These are phyloP conservation scores for Dalbergia cochinchinensis DNA, from an alignment of 306 rosid genomes.

Conservation along the genomic window DNA sequence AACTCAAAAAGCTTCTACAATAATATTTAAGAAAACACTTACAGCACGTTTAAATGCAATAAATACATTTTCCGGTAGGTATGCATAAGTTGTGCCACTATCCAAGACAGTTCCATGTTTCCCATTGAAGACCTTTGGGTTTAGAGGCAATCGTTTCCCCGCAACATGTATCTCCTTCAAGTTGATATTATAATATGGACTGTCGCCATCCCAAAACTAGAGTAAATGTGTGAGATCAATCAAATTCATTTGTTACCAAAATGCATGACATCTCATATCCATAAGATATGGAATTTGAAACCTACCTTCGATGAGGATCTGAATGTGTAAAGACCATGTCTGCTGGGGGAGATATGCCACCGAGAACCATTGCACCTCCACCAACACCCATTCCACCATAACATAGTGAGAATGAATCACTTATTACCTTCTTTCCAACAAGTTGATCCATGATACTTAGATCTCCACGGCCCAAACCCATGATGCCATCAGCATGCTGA, in stretches of 20 bases:
- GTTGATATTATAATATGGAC: conserved; percentile 95
- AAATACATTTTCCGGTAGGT: conserved; percentile 83
- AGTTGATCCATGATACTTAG: conserved; percentile 90
- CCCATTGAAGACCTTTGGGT: conserved; percentile 77
- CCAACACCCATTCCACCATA: conserved; percentile 99
- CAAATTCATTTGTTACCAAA: conserved; percentile 68
- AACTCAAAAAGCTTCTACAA: conserved; percentile 15
- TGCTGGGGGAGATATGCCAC: conserved; percentile 76
- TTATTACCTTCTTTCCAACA: conserved; percentile 77
- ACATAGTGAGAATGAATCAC: conserved; percentile 92
- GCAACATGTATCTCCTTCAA: conserved; percentile 93
- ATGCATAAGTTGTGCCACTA: conserved; percentile 97
- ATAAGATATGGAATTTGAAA: conserved; percentile 41
- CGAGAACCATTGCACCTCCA: conserved; percentile 99
- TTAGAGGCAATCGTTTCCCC: conserved; percentile 75
- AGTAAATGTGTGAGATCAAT: conserved; percentile 94
- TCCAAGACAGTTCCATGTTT: conserved; percentile 90
- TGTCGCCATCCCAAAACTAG: conserved; percentile 99
- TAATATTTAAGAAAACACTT: conserved; percentile 52
- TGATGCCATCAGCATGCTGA: conserved; percentile 96
- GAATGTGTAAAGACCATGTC: conserved; percentile 82
- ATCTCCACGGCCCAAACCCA: conserved; percentile 96
- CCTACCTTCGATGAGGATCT: conserved; percentile 86
- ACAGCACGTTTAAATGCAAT: conserved; percentile 82
- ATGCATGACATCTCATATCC: conserved; percentile 56